Evolutionary conservation across 1,284 basidiomycete species (phyloP), one percentile per base, ranked within the genome.

Genomic region (Cerrena zonata): DNA sequence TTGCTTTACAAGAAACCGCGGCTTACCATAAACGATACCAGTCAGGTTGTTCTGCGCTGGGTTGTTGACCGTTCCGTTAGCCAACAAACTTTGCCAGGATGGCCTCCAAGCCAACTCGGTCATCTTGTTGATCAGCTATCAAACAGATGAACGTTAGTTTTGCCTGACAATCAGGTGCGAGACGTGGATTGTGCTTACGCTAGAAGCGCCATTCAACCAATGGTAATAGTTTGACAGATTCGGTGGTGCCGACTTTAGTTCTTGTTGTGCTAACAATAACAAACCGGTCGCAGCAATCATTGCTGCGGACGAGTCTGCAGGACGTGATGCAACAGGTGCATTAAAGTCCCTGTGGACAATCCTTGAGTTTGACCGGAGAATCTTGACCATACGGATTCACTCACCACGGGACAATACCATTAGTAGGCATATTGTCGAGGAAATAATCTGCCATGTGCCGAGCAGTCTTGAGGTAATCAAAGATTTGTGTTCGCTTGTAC

Each of bases 261-360:
- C 84, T 48, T 78, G 65, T 48, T 76, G 66, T 0, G 80, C 71
- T n/a, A 86, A 71, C 5, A 83, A 65, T 30, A 86, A 64, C 36
- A 86, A 68, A 0, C 74, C 84, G 38, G 71, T 79, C 2, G 77
- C 75, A 0, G 74, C 80, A 55, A 85, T 76, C 45, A 75, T 80
- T 1, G 82, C 79, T 2, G 84, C 82, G 15, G 84, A 86, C 3
- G 80, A 79, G 66, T 87, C 85, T 3, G 82, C 80, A 1, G 80
- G 78, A 15, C 76, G 70, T 0, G 78, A 75, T 4, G 76, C 75
- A 24, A 72, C 56, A 2, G 84, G 83, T 2, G 82, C 84, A 52
- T 86, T 76, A 65, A 85, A 87, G 61, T 86, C 84, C 84, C 82
- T 85, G 50, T 18, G 42, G 22, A 47, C 42, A 27, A 40, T 54